phyloP scores from a whole-genome alignment of 2,329 filamentous ascomycete species.

The Podosphaera aphanis region DNA sequence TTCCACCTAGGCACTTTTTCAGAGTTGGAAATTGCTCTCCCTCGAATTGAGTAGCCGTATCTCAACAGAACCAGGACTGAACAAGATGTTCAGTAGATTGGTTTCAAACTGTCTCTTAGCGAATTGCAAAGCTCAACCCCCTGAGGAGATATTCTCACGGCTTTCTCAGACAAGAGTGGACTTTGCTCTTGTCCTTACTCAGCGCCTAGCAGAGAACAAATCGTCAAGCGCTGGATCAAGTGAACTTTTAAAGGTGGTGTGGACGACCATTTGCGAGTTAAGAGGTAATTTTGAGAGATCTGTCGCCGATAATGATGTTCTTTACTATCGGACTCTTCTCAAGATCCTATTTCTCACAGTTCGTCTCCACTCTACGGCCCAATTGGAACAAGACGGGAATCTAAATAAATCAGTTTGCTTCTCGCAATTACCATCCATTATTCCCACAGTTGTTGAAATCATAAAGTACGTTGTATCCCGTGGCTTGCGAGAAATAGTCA shows the following conservation, averaged over 20 bases:
- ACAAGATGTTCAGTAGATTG: conserved; percentile 29
- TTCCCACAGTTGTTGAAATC: conserved; percentile 36
- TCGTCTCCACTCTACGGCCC: conserved; percentile 28
- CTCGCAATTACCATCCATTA: conserved; percentile 15
- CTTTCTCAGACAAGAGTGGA: conserved; percentile 57
- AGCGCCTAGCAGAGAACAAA: conserved; percentile 42
- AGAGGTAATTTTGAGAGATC: conserved; percentile 35
- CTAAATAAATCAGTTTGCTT: conserved; percentile 7
- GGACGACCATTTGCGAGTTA: conserved; percentile 32
- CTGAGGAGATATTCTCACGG: conserved; percentile 60
- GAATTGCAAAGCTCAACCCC: conserved; percentile 48
- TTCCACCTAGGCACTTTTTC: conserved; percentile 42
- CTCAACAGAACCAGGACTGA: conserved; percentile 7
- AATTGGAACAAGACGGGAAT: conserved; percentile 7
- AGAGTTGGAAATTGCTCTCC: conserved; percentile 73
- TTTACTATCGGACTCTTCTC: conserved; percentile 64
- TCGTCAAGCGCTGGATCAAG: conserved; percentile 27
- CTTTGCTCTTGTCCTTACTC: conserved; percentile 60
- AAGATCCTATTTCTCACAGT: conserved; percentile 69
- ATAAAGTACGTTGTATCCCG: conserved; percentile 56
- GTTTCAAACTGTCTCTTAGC: conserved; percentile 55
- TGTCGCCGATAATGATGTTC: conserved; percentile 29
- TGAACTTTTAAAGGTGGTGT: conserved; percentile 30
- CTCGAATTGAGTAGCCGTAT: conserved; percentile 50
- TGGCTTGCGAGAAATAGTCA: conserved; percentile 62